Evolutionary conservation across 345 rosid genomes (phyloP).

Genomic region (Iberis pinnata): DNA sequence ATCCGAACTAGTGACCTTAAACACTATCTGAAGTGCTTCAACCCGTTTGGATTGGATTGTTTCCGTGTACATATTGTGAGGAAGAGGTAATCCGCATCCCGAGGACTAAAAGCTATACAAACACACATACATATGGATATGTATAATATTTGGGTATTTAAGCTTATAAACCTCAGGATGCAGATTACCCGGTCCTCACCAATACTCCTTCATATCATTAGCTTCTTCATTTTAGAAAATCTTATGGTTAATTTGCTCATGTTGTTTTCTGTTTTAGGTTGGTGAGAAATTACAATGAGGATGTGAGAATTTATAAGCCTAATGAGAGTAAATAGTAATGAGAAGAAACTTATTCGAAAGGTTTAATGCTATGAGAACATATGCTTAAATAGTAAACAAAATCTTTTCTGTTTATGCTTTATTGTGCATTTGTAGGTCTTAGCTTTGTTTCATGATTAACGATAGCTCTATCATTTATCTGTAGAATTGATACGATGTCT

Average conservation of each 20-base stretch:
- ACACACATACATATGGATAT: not conserved
- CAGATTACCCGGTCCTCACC: slow-evolving; percentile 35
- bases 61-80: too few species aligned
- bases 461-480: too few species aligned
- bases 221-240: not conserved
- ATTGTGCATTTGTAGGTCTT: too few species aligned
- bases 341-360: slow-evolving; percentile 30
- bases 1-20: too few species aligned
- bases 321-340: not conserved
- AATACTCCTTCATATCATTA: slow-evolving; percentile 16
- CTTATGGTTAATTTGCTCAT: not conserved
- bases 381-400: slow-evolving; percentile 19
- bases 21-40: too few species aligned
- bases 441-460: slow-evolving; percentile 7
- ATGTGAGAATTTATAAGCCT: slow-evolving; percentile 21
- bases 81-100: too few species aligned
- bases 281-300: slow-evolving; percentile 1
- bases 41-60: too few species aligned
- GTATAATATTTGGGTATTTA: too few species aligned
- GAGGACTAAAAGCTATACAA: slow-evolving; percentile 12
- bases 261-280: not conserved
- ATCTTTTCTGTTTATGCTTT: slow-evolving; percentile 7
- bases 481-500: too few species aligned
- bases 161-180: slow-evolving; percentile 35
- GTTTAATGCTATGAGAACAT: slow-evolving; percentile 31